Evolutionary conservation across 805 yeast species (phyloP).

Genomic region (Aciculoconidium aculeatum): DNA sequence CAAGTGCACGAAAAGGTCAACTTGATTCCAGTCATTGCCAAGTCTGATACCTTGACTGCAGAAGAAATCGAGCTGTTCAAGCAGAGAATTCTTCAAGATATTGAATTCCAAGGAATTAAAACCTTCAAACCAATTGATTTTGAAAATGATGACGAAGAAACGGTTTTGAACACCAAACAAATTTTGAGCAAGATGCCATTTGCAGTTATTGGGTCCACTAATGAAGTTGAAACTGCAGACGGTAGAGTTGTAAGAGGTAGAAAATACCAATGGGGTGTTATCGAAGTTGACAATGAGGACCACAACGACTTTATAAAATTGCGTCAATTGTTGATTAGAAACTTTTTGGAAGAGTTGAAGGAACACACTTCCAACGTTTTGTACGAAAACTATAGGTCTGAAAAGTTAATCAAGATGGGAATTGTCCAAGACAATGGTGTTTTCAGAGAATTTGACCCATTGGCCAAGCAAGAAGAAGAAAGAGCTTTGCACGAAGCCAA

Average conservation of each 20-base stretch:
- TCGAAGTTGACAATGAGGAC: constrained; percentile 90
- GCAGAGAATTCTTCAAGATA: constrained; percentile 69
- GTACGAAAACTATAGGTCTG: constrained; percentile 86
- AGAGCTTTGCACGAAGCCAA: constrained; percentile 89
- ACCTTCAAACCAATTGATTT: constrained; percentile 70
- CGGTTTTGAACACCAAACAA: constrained; percentile 56
- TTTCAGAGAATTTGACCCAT: constrained; percentile 93
- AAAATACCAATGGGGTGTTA: constrained; percentile 93
- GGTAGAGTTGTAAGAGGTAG: constrained; percentile 88
- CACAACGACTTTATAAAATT: constrained; percentile 89
- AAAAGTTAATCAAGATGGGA: constrained; percentile 74
- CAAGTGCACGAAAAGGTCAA: constrained; percentile 87
- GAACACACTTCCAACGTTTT: constrained; percentile 72
- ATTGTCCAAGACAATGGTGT: constrained; percentile 88
- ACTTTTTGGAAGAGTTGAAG: constrained; percentile 88
- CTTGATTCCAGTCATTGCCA: constrained; percentile 90
- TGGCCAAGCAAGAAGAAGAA: constrained; percentile 89
- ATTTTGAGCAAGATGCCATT: constrained; percentile 76
- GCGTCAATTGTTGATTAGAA: constrained; percentile 83
- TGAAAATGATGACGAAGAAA: constrained; percentile 83
- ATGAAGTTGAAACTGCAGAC: constrained; percentile 59
- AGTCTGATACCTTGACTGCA: constrained; percentile 87
- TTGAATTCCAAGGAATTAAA: constrained; percentile 65
- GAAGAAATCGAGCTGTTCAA: constrained; percentile 79
- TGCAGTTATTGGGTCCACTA: constrained; percentile 90